Percentiles rank a stretch among this genome's conserved stretches.
phyloP scores from a whole-genome alignment of 208 protist genomes.

The Acanthamoeba lenticulata region DNA sequence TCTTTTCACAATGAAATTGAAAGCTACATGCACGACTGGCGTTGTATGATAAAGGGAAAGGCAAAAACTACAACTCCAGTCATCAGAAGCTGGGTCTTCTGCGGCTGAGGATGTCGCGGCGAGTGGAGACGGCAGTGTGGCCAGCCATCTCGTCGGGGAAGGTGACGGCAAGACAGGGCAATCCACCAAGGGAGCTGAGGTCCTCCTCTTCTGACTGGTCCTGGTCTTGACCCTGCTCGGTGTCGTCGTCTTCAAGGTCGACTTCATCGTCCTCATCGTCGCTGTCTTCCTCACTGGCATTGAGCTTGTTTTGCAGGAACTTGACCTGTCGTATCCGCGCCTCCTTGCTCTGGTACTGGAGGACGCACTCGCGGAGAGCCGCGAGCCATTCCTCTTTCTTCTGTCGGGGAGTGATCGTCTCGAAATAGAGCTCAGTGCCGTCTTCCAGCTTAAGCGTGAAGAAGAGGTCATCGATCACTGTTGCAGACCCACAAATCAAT shows the following conservation, averaged over 20 bases:
- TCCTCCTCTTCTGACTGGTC: neutral
- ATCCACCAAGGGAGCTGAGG: neutral
- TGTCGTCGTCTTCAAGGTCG: neutral
- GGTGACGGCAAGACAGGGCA: neutral
- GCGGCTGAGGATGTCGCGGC: neutral
- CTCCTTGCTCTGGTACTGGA: constrained; percentile 20
- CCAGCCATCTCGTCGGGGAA: neutral
- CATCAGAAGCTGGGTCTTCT: neutral
- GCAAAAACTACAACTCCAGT: no score
- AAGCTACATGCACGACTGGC: no score
- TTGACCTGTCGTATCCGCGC: neutral
- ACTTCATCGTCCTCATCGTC: neutral
- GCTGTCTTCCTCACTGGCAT: constrained; percentile 27
- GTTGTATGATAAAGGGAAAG: no score
- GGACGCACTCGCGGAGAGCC: neutral
- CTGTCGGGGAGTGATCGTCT: neutral
- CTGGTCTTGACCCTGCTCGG: neutral
- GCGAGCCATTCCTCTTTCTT: neutral
- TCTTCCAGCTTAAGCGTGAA: neutral
- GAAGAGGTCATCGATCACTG: constrained; percentile 19
- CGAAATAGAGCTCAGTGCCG: neutral
- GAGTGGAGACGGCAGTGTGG: neutral
- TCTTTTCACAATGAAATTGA: no score
- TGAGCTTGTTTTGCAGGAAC: neutral
- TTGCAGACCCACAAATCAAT: neutral